Evolutionary conservation across 1,284 basidiomycete species (phyloP).

Genomic region (Ceratobasidium sp.): DNA sequence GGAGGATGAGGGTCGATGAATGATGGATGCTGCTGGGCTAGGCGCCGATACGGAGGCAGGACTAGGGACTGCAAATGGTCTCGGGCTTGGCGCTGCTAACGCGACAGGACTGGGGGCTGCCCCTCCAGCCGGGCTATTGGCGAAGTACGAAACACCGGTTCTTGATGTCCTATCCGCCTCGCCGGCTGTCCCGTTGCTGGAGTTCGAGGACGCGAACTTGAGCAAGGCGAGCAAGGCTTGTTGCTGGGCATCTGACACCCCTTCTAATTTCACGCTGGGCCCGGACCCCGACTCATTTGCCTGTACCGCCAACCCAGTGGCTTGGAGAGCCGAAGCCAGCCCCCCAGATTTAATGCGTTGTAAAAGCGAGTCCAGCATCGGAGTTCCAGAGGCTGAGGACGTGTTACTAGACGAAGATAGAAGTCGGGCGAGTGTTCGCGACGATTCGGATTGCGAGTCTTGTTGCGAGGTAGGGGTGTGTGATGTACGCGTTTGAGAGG

Average conservation of each 20-base stretch:
- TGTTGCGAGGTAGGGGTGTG: background rate
- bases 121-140: background rate
- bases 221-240: conserved; percentile 6
- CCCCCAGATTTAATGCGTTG: background rate
- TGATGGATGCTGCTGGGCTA: background rate
- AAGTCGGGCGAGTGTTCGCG: conserved; percentile 9
- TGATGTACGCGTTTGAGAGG: background rate
- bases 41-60: background rate
- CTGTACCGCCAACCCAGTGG: background rate
- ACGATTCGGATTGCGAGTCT: background rate
- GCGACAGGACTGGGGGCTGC: conserved; percentile 15
- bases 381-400: conserved; percentile 12
- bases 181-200: background rate
- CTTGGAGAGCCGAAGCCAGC: background rate
- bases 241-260: background rate
- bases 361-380: conserved; percentile 1
- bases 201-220: background rate
- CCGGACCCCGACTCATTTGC: background rate
- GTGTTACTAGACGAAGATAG: background rate
- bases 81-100: conserved; percentile 2
- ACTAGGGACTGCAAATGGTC: background rate
- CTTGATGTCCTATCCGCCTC: background rate
- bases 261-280: background rate
- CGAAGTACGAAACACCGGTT: background rate
- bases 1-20: background rate